Percentiles rank a stretch among this genome's conserved stretches.
phyloP scores from a whole-genome alignment of 2,329 filamentous ascomycete genomes.

The Teratosphaeriaceae sp. region DNA sequence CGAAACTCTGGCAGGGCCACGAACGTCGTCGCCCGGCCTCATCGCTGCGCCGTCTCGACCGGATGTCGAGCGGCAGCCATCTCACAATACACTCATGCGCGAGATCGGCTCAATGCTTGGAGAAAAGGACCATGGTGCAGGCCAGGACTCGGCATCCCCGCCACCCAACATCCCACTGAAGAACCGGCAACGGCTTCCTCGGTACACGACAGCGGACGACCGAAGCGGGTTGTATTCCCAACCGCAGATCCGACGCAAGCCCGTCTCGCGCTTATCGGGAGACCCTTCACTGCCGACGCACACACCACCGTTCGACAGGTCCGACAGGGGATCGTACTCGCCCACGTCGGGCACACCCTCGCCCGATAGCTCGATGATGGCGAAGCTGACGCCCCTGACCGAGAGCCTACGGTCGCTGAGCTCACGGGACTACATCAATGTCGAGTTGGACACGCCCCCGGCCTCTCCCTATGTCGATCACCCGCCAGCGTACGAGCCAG shows the following conservation, averaged over 20 bases:
- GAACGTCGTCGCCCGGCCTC: background rate
- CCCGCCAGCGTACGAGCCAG: constrained; percentile 4
- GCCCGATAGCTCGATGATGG: background rate
- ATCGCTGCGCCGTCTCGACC: background rate
- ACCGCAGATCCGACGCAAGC: background rate
- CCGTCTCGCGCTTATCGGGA: background rate
- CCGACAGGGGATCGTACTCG: background rate
- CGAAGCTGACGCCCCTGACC: constrained; percentile 9
- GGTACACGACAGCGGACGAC: background rate
- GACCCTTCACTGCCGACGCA: background rate
- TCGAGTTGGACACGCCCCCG: constrained; percentile 7
- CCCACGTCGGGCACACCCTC: background rate
- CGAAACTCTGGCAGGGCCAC: background rate
- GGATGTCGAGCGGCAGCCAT: background rate
- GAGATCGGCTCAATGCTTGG: constrained; percentile 1
- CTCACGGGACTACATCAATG: constrained; percentile 5
- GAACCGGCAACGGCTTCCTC: background rate
- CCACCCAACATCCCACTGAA: background rate
- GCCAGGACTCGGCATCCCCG: background rate
- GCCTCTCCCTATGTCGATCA: constrained; percentile 5
- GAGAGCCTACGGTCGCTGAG: constrained; percentile 7
- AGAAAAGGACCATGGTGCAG: background rate
- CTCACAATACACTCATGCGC: background rate
- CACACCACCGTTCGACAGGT: background rate
- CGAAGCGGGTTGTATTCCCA: background rate